Evolutionary conservation across 2,329 filamentous ascomycete species (phyloP).

Genomic region (Chalaropsis thielavioides): DNA sequence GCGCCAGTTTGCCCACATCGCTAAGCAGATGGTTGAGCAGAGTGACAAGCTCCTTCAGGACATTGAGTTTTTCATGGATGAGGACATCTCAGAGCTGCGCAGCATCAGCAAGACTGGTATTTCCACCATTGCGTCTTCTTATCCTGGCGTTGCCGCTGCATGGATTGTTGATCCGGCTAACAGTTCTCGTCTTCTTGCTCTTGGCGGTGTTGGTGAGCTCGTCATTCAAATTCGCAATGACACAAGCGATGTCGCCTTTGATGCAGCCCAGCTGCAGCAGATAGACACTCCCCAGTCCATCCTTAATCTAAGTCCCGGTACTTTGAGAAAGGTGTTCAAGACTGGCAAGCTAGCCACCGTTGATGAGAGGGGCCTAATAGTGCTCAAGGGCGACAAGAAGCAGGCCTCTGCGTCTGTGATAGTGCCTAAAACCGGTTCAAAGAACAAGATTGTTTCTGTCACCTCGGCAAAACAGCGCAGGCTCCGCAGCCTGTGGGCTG

Average conservation of each 20-base stretch:
- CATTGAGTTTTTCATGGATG: conserved; percentile 25
- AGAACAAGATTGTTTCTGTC: conserved; percentile 25
- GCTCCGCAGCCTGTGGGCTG: conserved; percentile 35
- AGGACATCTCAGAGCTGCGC: conserved; percentile 26
- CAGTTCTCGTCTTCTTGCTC: conserved; percentile 26
- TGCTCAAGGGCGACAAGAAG: conserved; percentile 21
- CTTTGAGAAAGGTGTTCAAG: conserved; percentile 25
- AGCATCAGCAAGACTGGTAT: conserved; percentile 22
- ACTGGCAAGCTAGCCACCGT: conserved; percentile 30
- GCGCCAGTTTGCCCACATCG: conserved; percentile 36
- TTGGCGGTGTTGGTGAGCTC: conserved; percentile 32
- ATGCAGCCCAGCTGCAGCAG: conserved; percentile 21
- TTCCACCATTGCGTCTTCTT: conserved; percentile 21
- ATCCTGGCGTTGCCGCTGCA: conserved; percentile 22
- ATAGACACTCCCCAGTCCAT: conserved; percentile 24
- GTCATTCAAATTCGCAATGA: conserved; percentile 25
- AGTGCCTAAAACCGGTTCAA: not conserved
- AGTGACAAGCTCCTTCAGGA: conserved; percentile 24
- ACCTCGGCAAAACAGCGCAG: conserved; percentile 31
- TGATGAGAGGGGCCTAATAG: conserved; percentile 23
- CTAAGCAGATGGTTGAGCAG: conserved; percentile 33
- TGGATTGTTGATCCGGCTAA: conserved; percentile 31
- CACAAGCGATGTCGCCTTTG: not conserved
- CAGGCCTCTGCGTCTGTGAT: conserved; percentile 11
- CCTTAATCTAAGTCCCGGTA: conserved; percentile 14